A percentile compares a stretch with the other conserved stretches of the same genome.
These are phyloP conservation scores for Rhodomyrtus tomentosa DNA, from an alignment of 345 rosid species.

Conservation along the genomic window DNA sequence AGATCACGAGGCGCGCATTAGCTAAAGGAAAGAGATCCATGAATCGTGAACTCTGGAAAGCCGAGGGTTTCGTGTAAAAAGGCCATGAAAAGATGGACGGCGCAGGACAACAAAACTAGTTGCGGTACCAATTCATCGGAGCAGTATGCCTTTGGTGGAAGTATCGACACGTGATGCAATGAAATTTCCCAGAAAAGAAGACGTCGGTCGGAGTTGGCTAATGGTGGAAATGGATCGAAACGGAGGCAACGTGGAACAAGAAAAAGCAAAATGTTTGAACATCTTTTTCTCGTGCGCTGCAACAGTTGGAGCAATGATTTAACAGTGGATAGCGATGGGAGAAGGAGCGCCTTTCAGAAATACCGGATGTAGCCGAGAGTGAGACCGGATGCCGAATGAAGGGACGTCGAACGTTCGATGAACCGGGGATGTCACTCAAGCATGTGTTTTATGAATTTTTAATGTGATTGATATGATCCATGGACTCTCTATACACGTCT, in stretches of 20 bases:
- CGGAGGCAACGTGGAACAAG: background rate
- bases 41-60: background rate
- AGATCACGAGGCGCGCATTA: background rate
- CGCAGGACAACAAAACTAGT: background rate
- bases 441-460: too few species aligned
- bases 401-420: too few species aligned
- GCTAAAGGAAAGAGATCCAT: background rate
- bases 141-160: background rate
- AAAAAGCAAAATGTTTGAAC: background rate
- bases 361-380: too few species aligned
- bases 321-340: background rate
- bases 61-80: background rate
- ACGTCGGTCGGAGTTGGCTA: background rate
- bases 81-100: background rate
- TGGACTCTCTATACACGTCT: too few species aligned
- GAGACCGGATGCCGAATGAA: too few species aligned
- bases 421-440: too few species aligned
- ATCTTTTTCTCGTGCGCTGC: background rate
- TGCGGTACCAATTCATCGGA: background rate
- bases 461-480: too few species aligned
- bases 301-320: background rate
- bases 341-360: background rate
- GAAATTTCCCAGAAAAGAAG: background rate
- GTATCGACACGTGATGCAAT: background rate
- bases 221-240: background rate